Conservation (phyloP, 1,139 yeast species). For the Protomyces macrosporus region DNA sequence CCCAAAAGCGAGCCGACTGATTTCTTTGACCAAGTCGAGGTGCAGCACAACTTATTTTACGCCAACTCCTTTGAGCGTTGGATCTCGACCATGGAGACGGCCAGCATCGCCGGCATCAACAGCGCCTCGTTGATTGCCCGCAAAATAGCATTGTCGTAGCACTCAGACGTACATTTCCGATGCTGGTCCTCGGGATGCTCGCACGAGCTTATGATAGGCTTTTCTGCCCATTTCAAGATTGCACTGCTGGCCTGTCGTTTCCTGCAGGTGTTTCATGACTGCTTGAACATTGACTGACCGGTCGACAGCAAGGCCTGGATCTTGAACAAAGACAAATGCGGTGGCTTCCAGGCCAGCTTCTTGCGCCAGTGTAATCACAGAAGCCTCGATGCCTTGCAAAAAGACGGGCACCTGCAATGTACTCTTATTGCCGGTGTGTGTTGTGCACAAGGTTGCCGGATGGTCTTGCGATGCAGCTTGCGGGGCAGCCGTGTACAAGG, state of each 20-base stretch:
- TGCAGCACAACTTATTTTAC: constrained; percentile 41
- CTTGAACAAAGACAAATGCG: not conserved
- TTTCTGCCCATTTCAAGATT: not conserved
- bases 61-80: constrained; percentile 45
- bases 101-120: constrained; percentile 47
- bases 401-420: not conserved
- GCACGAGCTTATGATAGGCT: not conserved
- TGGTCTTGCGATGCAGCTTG: not conserved
- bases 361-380: not conserved
- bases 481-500: not conserved
- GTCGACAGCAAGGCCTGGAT: not conserved
- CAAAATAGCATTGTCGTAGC: not conserved
- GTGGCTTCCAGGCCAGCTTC: not conserved
- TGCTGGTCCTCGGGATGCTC: not conserved
- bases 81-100: constrained; percentile 49
- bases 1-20: constrained; percentile 38
- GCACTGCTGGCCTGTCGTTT: not conserved
- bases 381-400: not conserved
- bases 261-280: not conserved
- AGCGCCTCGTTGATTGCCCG: constrained; percentile 35
- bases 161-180: not conserved
- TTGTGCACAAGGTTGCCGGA: not conserved
- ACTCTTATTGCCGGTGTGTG: not conserved
- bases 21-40: constrained; percentile 35
- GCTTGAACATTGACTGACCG: not conserved